Evolutionary conservation across 192 early-diverging fungal species (phyloP).

Genomic region (Entomortierella lignicola): DNA sequence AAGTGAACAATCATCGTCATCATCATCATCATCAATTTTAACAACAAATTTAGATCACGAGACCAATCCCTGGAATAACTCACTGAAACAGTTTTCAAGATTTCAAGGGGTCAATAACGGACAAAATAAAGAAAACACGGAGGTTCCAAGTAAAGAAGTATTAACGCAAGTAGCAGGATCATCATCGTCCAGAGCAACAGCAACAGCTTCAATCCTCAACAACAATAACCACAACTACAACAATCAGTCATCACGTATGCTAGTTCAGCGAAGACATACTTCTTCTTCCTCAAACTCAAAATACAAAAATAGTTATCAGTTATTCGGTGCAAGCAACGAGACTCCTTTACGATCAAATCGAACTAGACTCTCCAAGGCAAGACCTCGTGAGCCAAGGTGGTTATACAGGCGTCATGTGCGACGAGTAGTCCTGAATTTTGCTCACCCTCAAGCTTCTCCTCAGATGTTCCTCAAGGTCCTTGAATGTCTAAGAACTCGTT

Average conservation of each 20-base stretch:
- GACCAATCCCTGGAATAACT: slow-evolving; percentile 8
- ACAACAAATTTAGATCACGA: background rate
- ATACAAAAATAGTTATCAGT: background rate
- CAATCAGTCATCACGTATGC: too few species aligned
- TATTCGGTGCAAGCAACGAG: background rate
- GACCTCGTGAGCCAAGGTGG: slow-evolving; percentile 11
- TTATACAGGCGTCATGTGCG: slow-evolving; percentile 28
- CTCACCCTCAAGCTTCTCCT: slow-evolving; percentile 46
- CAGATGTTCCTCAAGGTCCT: slow-evolving; percentile 32
- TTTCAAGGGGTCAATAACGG: slow-evolving; percentile 15
- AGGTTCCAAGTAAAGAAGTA: background rate
- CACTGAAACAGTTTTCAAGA: slow-evolving; percentile 22
- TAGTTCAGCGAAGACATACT: background rate
- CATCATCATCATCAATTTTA: background rate
- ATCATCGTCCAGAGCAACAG: too few species aligned
- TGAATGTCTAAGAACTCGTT: slow-evolving; percentile 25
- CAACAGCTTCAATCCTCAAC: background rate
- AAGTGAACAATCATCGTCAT: background rate
- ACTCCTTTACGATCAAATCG: background rate
- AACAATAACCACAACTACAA: too few species aligned
- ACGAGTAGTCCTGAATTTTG: slow-evolving; percentile 36
- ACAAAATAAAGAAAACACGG: too few species aligned
- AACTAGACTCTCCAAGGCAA: background rate
- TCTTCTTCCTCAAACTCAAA: background rate
- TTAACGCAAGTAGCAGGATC: too few species aligned